These are phyloP conservation scores for Oryza rufipogon DNA, from an alignment of 176 grass and related monocot species.

Conservation along the genomic window DNA sequence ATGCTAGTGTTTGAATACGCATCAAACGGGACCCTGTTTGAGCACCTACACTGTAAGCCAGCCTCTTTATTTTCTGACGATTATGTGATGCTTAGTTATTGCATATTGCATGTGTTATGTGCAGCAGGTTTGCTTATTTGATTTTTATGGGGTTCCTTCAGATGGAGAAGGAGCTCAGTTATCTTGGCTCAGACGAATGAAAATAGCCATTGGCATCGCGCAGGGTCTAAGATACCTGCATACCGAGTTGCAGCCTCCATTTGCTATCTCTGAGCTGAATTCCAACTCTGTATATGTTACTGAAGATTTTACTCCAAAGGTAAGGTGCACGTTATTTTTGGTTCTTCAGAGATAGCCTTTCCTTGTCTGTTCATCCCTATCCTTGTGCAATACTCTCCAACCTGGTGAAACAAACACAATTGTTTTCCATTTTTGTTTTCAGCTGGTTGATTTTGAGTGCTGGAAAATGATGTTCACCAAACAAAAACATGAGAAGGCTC, in stretches of 20 bases:
- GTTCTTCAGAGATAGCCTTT: neutral
- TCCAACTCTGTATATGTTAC: constrained; percentile 75
- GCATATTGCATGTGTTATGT: neutral
- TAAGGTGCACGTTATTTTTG: neutral
- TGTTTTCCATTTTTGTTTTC: constrained; percentile 14
- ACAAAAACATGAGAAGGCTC: constrained; percentile 55
- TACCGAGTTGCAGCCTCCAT: constrained; percentile 74
- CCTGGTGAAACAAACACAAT: neutral
- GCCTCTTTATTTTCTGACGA: neutral
- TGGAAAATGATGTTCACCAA: constrained; percentile 81
- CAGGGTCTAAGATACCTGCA: constrained; percentile 82
- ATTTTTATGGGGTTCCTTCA: constrained; percentile 39
- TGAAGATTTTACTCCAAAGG: constrained; percentile 96
- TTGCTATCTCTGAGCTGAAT: constrained; percentile 73
- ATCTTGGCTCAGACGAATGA: constrained; percentile 95
- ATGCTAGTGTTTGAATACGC: constrained; percentile 95
- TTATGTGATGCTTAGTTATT: neutral
- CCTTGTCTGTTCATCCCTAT: constrained; percentile 13
- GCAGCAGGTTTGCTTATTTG: neutral
- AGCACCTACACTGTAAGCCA: constrained; percentile 86
- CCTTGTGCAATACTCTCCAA: neutral
- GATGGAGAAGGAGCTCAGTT: constrained; percentile 83
- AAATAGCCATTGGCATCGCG: constrained; percentile 87
- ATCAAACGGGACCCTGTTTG: constrained; percentile 88
- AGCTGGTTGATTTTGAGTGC: constrained; percentile 98